A percentile compares a stretch with the other conserved stretches of the same genome.
Evolutionary conservation across 2,329 filamentous ascomycete species (phyloP).

Genomic region (Claviceps quebecensis): DNA sequence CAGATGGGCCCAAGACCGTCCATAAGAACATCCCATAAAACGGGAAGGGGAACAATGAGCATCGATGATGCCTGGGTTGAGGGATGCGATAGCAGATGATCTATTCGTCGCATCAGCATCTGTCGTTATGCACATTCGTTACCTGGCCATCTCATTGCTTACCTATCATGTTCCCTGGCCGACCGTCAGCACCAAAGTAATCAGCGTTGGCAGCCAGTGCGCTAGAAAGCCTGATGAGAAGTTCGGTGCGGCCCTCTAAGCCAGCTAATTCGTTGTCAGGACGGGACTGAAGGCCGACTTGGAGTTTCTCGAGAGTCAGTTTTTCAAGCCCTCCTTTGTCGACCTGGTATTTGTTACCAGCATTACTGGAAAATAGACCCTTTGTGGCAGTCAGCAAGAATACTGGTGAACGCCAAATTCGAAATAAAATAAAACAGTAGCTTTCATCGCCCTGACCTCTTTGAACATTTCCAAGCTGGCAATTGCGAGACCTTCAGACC

Average conservation of each 20-base stretch:
- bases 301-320: conserved; percentile 60
- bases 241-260: conserved; percentile 66
- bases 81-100: conserved; percentile 85
- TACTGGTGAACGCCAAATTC: too few species aligned
- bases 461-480: conserved; percentile 85
- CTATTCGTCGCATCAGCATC: conserved; percentile 26
- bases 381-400: conserved; percentile 12
- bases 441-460: conserved; percentile 24
- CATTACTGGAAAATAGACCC: conserved; percentile 76
- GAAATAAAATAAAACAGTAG: neutral
- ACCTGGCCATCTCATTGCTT: conserved; percentile 17
- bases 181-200: conserved; percentile 69
- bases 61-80: conserved; percentile 80
- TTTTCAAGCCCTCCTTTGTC: conserved; percentile 67
- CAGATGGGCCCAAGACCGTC: conserved; percentile 76
- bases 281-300: conserved; percentile 71
- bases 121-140: neutral
- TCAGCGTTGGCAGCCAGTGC: conserved; percentile 64
- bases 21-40: conserved; percentile 84
- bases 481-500: conserved; percentile 78
- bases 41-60: conserved; percentile 73
- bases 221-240: conserved; percentile 61
- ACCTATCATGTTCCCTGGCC: conserved; percentile 93
- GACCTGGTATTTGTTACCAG: conserved; percentile 72
- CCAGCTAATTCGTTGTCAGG: conserved; percentile 72